These are phyloP conservation scores for Phialophora macrospora DNA, from an alignment of 2,329 filamentous ascomycete species.

Conservation along the genomic window DNA sequence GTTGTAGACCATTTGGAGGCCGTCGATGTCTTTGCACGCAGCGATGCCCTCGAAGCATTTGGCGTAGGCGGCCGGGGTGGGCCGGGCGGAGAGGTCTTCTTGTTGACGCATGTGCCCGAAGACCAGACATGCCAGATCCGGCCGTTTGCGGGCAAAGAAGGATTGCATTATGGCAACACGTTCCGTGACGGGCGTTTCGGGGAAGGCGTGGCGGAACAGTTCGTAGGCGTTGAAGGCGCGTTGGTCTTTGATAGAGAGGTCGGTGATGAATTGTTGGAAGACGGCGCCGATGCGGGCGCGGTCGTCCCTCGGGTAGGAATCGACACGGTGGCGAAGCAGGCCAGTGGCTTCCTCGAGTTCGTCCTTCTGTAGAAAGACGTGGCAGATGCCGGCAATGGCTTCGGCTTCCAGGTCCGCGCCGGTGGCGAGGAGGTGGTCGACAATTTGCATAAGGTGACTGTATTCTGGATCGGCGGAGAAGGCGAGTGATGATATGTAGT, in stretches of 20 bases:
- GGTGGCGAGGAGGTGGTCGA: constrained; percentile 73
- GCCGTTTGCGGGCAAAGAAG: constrained; percentile 76
- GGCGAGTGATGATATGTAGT: constrained; percentile 72
- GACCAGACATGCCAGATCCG: constrained; percentile 83
- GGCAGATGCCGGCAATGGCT: constrained; percentile 74
- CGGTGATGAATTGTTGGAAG: constrained; percentile 70
- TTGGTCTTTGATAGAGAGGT: constrained; percentile 65
- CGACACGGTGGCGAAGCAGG: constrained; percentile 75
- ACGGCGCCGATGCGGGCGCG: constrained; percentile 68
- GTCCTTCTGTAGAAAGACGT: constrained; percentile 74
- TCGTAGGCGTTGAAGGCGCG: constrained; percentile 66
- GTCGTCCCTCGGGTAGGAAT: constrained; percentile 71
- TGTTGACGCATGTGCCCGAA: constrained; percentile 95
- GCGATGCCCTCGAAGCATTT: constrained; percentile 77
- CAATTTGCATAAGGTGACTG: constrained; percentile 72
- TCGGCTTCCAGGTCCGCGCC: constrained; percentile 71
- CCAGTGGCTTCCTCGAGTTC: constrained; percentile 81
- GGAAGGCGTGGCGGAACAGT: constrained; percentile 62
- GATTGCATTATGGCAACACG: constrained; percentile 77
- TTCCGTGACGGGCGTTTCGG: constrained; percentile 66
- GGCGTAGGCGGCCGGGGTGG: constrained; percentile 75
- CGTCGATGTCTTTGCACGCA: constrained; percentile 62
- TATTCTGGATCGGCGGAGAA: constrained; percentile 65
- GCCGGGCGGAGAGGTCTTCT: constrained; percentile 65
- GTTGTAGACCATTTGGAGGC: constrained; percentile 79